phyloP scores from a whole-genome alignment of 768 basidiomycete species.

The Exidia glandulosa region DNA sequence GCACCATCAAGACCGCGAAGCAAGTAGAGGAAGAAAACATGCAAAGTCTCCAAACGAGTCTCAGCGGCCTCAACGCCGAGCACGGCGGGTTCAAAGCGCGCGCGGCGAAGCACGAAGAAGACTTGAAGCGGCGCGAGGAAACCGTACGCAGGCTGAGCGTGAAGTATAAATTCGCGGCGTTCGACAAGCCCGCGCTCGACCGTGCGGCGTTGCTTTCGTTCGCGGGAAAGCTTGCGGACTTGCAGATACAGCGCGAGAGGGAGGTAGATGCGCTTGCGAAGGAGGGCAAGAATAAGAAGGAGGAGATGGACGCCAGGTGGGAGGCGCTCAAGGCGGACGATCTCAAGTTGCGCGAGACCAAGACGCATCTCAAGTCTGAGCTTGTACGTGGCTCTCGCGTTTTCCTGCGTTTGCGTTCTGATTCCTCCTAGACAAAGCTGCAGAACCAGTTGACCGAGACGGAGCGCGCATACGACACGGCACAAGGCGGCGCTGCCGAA shows the following conservation, averaged over 20 bases:
- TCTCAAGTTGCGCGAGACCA: slow-evolving; percentile 37
- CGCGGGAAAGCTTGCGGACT: slow-evolving; percentile 47
- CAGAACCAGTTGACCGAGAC: slow-evolving; percentile 33
- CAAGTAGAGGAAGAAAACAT: slow-evolving; percentile 9
- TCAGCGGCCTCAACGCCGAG: not conserved
- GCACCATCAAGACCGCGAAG: slow-evolving; percentile 41
- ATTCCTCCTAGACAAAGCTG: slow-evolving; percentile 2
- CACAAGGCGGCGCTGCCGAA: slow-evolving; percentile 42
- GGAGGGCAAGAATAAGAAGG: slow-evolving; percentile 43
- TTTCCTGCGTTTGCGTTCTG: not conserved
- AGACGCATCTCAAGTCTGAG: not conserved
- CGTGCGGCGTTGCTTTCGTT: slow-evolving; percentile 67
- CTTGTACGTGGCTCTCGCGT: not conserved
- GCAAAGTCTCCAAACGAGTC: not conserved
- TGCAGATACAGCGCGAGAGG: slow-evolving; percentile 48
- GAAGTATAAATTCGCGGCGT: slow-evolving; percentile 64
- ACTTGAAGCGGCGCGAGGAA: slow-evolving; percentile 59
- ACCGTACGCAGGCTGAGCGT: slow-evolving; percentile 60
- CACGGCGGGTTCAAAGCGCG: slow-evolving; percentile 58
- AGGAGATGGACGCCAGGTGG: slow-evolving; percentile 55
- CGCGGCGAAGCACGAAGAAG: slow-evolving; percentile 67
- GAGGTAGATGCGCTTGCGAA: slow-evolving; percentile 31
- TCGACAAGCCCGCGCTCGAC: slow-evolving; percentile 56
- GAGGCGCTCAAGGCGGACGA: slow-evolving; percentile 45
- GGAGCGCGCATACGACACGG: slow-evolving; percentile 46